These are phyloP conservation scores for Chaetomiaceae sp. DNA, from an alignment of 2,329 filamentous ascomycete species.

Conservation along the genomic window DNA sequence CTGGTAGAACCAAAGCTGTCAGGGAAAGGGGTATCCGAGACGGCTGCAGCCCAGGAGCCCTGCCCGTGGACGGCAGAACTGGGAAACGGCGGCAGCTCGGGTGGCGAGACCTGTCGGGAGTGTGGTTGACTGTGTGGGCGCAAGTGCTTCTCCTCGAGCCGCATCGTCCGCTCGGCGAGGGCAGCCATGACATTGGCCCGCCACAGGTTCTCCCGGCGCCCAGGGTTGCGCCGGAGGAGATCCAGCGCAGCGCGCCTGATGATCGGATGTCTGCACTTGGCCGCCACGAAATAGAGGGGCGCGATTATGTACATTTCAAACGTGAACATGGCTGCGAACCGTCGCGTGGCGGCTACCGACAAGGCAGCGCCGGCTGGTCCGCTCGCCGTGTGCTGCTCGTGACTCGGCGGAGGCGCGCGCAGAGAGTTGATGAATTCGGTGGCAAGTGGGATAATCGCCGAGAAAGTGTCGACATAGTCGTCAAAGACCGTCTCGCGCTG, in stretches of 20 bases:
- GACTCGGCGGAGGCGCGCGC: background rate
- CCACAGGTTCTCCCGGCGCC: slow-evolving; percentile 38
- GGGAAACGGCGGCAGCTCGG: slow-evolving; percentile 10
- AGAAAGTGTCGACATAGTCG: slow-evolving; percentile 32
- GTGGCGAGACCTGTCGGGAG: slow-evolving; percentile 15
- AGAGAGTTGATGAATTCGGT: slow-evolving; percentile 27
- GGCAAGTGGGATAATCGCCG: slow-evolving; percentile 34
- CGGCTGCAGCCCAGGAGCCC: slow-evolving; percentile 6
- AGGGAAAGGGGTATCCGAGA: slow-evolving; percentile 4
- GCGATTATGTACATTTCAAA: slow-evolving; percentile 42
- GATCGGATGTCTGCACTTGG: slow-evolving; percentile 39
- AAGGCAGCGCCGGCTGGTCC: slow-evolving; percentile 6
- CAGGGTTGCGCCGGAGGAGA: slow-evolving; percentile 31
- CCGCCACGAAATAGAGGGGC: slow-evolving; percentile 38
- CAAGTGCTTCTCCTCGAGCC: slow-evolving; percentile 27
- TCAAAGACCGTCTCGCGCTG: slow-evolving; percentile 34
- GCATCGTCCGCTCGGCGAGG: slow-evolving; percentile 35
- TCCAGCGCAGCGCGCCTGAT: slow-evolving; percentile 36
- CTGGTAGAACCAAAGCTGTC: background rate
- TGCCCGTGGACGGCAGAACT: slow-evolving; percentile 4
- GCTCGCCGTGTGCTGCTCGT: slow-evolving; percentile 6
- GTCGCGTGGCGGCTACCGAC: slow-evolving; percentile 12
- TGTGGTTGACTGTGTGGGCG: slow-evolving; percentile 8
- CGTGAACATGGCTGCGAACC: slow-evolving; percentile 30
- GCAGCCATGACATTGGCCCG: slow-evolving; percentile 30